Evolutionary conservation across 306 rosid genomes (phyloP).

Genomic region (Betula pendula): DNA sequence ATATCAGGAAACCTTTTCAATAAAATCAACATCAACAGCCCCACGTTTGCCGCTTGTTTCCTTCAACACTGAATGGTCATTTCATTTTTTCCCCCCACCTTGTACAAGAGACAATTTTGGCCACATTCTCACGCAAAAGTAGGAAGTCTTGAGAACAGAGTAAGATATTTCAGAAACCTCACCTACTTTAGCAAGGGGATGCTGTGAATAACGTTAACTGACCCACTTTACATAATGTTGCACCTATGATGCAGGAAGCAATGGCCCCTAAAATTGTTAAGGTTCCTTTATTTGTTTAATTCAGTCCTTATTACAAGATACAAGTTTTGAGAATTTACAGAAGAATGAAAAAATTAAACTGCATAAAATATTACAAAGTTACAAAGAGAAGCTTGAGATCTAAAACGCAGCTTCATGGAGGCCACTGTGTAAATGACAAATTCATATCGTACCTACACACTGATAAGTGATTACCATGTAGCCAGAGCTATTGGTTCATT

Average conservation of each 20-base stretch:
- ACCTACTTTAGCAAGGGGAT: neutral
- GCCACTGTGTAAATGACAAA: slow-evolving; percentile 32
- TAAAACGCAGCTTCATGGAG: slow-evolving; percentile 26
- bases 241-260: neutral
- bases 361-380: slow-evolving; percentile 46
- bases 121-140: slow-evolving; percentile 20
- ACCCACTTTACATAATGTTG: slow-evolving; percentile 2
- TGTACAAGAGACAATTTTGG: slow-evolving; percentile 1
- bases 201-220: neutral
- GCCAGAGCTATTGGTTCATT: slow-evolving; percentile 23
- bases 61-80: slow-evolving; percentile 5
- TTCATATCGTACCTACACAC: slow-evolving; percentile 32
- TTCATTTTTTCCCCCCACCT: slow-evolving; percentile 11
- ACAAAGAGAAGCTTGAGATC: slow-evolving; percentile 42
- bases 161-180: neutral
- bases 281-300: slow-evolving; percentile 28
- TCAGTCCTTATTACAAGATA: slow-evolving; percentile 30
- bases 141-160: neutral
- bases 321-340: slow-evolving; percentile 53
- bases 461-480: slow-evolving; percentile 36
- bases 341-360: slow-evolving; percentile 54
- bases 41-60: slow-evolving; percentile 21
- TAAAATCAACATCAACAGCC: slow-evolving; percentile 15
- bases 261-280: slow-evolving; percentile 14
- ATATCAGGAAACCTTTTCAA: slow-evolving; percentile 33